Conservation (phyloP, 305 asterid genomes). For the Fraxinus xanthoxyloides region DNA sequence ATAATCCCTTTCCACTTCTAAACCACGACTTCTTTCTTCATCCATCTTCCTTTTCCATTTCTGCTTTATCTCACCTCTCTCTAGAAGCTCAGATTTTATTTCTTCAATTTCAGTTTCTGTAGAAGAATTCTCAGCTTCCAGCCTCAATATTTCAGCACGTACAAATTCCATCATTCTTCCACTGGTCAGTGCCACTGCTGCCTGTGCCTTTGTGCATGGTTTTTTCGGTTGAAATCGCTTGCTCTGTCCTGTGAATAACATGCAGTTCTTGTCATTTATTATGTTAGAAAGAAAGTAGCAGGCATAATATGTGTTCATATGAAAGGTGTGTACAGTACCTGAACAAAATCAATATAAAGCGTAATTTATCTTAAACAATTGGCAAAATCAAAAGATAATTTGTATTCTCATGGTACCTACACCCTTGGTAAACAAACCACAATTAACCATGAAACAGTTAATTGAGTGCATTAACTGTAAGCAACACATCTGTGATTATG, state of each 20-base stretch:
- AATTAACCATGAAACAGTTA: not conserved
- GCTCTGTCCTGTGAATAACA: constrained; percentile 64
- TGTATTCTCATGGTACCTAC: not conserved
- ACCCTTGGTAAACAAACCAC: not conserved
- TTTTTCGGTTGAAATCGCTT: constrained; percentile 80
- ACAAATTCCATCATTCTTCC: constrained; percentile 62
- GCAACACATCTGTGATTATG: not conserved
- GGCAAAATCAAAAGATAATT: not conserved
- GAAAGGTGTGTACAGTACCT: not conserved
- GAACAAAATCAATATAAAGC: not conserved
- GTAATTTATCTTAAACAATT: not conserved
- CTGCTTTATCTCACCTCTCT: constrained; percentile 64
- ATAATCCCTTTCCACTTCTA: constrained; percentile 50
- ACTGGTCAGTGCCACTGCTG: constrained; percentile 74
- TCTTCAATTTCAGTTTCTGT: constrained; percentile 55
- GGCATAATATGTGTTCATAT: not conserved
- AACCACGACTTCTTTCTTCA: constrained; percentile 58
- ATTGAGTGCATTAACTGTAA: not conserved
- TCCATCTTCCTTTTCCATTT: constrained; percentile 64
- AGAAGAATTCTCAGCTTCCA: constrained; percentile 52
- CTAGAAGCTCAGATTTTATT: constrained; percentile 58
- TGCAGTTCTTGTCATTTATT: not conserved
- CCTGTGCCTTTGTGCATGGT: constrained; percentile 91
- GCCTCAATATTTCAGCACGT: constrained; percentile 51
- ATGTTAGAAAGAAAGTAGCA: not conserved